Base-by-base conservation (phyloP, 148 eudicot genomes). In the Vaccinium myrtillus region DNA sequence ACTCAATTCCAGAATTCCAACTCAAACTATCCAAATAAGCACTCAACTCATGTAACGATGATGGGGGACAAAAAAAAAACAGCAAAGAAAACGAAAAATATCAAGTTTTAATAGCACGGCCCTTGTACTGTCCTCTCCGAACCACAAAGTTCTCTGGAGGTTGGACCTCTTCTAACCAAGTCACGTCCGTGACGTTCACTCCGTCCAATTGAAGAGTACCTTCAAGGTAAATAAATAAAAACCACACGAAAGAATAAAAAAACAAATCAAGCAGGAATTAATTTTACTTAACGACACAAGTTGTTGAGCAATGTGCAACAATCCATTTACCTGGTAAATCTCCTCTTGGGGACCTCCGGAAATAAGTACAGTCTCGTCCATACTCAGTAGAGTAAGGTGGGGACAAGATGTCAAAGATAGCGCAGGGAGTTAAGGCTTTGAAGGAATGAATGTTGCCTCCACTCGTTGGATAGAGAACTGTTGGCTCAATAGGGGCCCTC, bases 361-460 rank as follows among this genome's bases (percentile, higher is more conserved):
- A 91, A 73, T 91, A 91, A 30, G 98, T 90, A 87, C 99, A 97
- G 83, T 97, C 96, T 23, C 98, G 93, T 61, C 99, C 99, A 85
- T 95, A 94, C 63, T 95, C 96, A 46, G 98, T 86, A 71, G 92
- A 89, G 84, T 97, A 97, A 30, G 98, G 99, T 0, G 99, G 99
- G 54, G 99, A 90, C 84, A 97, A 91, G 86, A 97, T 95, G 90
- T 97, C 99, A 79, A 97, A 97, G 85, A 97, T 86, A 46, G 99
- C 99, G 80, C 98, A 94, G 1, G 98, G 99, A 70, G 98, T 93
- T 51, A 95, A 80, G 21, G 99, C 99, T 87, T 87, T 93, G 91
- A 97, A 97, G 87, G 91, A 90, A 88, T 97, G 99, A 78, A 97
- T 92, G 91, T 97, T 97, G 84, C 99, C 98, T 27, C 98, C 99